Base-by-base conservation (phyloP, 2,329 filamentous ascomycete species). In the Colletotrichum incanum region DNA sequence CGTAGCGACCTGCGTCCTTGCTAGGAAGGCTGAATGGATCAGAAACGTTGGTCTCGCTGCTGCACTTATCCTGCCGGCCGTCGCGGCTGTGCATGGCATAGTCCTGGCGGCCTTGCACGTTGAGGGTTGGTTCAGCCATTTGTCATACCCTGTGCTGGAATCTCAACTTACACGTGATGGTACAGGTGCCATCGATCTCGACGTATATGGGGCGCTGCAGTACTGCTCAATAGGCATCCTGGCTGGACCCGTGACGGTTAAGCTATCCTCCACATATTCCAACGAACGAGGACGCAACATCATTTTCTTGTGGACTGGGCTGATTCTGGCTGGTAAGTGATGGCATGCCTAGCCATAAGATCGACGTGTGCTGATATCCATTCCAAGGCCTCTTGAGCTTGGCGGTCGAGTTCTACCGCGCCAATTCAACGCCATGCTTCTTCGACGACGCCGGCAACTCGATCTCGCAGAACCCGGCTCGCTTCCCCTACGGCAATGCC, bases 191-290 rank as follows among this genome's bases (percentile, higher is more conserved):
- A 86, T 92, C 18, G 91, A 93, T 76, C 89, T 93, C 87, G 91
- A 93, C 75, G 83, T 93, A 4, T 93, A 88, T 68, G 91, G 91
- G 1, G 90, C 90, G 11, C 92, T 93, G 73, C 91, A 93, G 74
- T 78, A 93, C 0, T 93, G 91, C 71, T 86, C 91, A 0, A 90
- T 93, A 47, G 91, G 90, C 16, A 90, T 93, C 20, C 75, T 93
- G 5, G 89, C 90, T 1, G 91, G 89, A 5, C 91, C 91, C 0
- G 84, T 90, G 0, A 92, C 90, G 0, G 90, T 91, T 28, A 85
- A 86, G 73, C 79, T 91, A 54, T 93, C 91, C 1, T 81, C 81
- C 20, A 93, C 91, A 0, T 93, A 93, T 76, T 93, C 92, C 77
- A 84, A 89, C 64, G 86, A 88, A 28, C 89, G 88, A 0, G 91